Evolutionary conservation across 192 early-diverging fungal species (phyloP).

Genomic region (Globomyces pollinis-pini): DNA sequence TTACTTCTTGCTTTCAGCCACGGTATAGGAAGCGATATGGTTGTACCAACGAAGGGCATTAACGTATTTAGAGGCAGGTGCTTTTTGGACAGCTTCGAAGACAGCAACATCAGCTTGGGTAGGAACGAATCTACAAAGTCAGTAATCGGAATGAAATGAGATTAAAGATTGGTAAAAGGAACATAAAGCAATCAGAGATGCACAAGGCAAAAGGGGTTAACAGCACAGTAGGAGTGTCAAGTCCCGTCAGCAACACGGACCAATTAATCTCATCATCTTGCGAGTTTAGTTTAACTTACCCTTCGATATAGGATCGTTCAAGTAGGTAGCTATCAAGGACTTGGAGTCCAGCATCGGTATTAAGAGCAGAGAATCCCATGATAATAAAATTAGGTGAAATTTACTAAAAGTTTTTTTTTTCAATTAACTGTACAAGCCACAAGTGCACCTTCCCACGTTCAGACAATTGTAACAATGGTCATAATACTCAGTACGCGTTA

Average conservation of each 20-base stretch:
- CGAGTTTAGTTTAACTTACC: constrained; percentile 11
- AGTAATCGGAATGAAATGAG: neutral
- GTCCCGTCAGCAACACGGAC: constrained; percentile 3
- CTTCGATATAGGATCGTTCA: constrained; percentile 16
- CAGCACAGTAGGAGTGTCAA: neutral
- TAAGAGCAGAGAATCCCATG: constrained; percentile 10
- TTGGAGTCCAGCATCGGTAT: constrained; percentile 12
- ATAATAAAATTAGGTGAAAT: neutral
- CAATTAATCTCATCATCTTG: neutral
- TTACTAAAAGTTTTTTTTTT: no score
- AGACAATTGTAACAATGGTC: no score
- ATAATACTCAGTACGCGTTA: no score
- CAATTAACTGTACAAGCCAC: no score
- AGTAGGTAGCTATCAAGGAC: constrained; percentile 8
- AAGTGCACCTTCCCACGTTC: no score
- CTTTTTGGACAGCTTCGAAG: constrained; percentile 67
- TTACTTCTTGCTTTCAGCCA: neutral
- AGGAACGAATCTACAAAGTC: constrained; percentile 32
- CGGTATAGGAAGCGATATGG: constrained; percentile 59
- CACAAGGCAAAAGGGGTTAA: constrained; percentile 2
- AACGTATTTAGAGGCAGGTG: constrained; percentile 72
- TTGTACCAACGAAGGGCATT: constrained; percentile 94
- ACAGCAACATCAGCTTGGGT: constrained; percentile 81
- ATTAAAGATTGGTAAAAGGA: no score
- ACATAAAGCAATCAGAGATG: neutral